Evolutionary conservation across 192 early-diverging fungal species (phyloP), one percentile per base, ranked within the genome.

Genomic region (Mortierella hygrophila): DNA sequence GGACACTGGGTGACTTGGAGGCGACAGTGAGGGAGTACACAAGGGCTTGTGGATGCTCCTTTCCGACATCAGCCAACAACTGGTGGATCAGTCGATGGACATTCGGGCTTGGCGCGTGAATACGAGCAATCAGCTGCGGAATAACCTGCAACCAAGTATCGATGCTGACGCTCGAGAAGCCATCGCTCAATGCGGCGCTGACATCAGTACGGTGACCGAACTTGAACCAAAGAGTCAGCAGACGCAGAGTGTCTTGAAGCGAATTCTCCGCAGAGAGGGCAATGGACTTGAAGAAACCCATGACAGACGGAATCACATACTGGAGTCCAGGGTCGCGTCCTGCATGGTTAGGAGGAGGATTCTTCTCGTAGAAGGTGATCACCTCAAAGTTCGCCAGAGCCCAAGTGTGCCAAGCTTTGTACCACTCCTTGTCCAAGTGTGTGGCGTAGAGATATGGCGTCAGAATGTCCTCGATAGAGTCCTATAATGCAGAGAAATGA

Each of bases 61-160:
- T 96, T 47, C 97, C 98, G 37, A 99, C 93, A 75, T 97, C 97
- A 1, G 93, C 92, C 74, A 99, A 87, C 29, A 99, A 78, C 74
- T 97, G 96, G 82, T 97, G 96, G 57, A 99, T 95, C 44, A 99
- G 88, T 35, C 92, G 86, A 44, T 97, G 94, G 0, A 98, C 95
- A 42, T 95, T 92, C 20, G 92, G 89, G 76, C 90, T 92, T 16
- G 94, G 92, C 4, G 96, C 93, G 73, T 99, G 97, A 74, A 98
- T 97, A 37, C 98, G 91, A 0, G 97, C 98, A 91, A 99, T 97
- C 35, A 99, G 88, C 90, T 99, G 97, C 23, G 98, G 98, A 83
- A 99, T 99, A 40, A 99, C 98, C 86, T 99, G 97, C 69, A 99
- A 88, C 98, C 98, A 99, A 0, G 96, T 97, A 55, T 97, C 96